Conservation (phyloP, 345 rosid species). For the Syzygium aromaticum region DNA sequence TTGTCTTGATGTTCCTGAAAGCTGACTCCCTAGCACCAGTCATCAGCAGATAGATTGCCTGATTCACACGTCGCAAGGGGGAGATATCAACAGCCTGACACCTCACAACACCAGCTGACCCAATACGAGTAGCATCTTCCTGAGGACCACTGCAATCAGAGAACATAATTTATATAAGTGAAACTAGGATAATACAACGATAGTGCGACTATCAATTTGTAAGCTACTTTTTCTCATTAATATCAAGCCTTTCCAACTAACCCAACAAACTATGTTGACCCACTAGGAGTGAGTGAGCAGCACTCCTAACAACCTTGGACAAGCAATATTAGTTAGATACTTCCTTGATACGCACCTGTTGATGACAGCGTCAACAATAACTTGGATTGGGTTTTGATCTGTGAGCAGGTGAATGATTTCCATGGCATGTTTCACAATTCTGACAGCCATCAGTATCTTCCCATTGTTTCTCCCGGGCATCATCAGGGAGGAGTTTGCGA, state of each 20-base stretch:
- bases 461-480: slow-evolving; percentile 95
- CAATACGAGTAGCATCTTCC: slow-evolving; percentile 95
- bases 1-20: slow-evolving; percentile 81
- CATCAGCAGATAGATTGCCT: slow-evolving; percentile 72
- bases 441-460: slow-evolving; percentile 83
- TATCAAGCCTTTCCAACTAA: not conserved
- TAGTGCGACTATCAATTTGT: not conserved
- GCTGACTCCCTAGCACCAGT: slow-evolving; percentile 98
- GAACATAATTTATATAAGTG: not conserved
- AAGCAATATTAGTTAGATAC: not conserved
- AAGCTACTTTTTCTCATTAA: not conserved
- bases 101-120: slow-evolving; percentile 98
- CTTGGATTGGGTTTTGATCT: slow-evolving; percentile 84
- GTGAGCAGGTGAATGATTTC: slow-evolving; percentile 83
- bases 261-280: too few species aligned
- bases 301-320: not conserved
- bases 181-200: not conserved
- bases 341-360: slow-evolving; percentile 47
- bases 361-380: slow-evolving; percentile 78
- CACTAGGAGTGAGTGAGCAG: not conserved
- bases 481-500: slow-evolving; percentile 77
- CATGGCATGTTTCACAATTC: slow-evolving; percentile 83
- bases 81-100: slow-evolving; percentile 98
- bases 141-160: slow-evolving; percentile 64
- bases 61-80: slow-evolving; percentile 85